Evolutionary conservation across 768 basidiomycete species (phyloP), one percentile per base, ranked within the genome.

Genomic region (Agrocybe pediades): DNA sequence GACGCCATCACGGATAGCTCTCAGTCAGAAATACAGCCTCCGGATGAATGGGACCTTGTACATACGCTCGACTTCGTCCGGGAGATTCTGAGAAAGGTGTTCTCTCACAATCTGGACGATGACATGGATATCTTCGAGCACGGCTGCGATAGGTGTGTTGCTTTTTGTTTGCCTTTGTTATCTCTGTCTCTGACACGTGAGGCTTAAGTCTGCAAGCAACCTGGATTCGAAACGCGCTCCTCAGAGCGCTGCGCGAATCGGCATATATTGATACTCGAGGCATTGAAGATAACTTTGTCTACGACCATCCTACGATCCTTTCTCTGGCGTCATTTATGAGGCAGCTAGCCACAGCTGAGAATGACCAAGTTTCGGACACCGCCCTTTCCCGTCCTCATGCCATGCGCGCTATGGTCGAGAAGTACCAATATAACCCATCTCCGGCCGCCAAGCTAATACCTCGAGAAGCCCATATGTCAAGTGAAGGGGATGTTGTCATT

Each of bases 1-100:
- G 49, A 41, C 9, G 26, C 48, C 9, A 48, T 51, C n/a, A 41
- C 43, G 8, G 51, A 59, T 13, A 69, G 65, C 61, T 15, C 45
- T 4, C 55, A 52, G 41, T 24, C 55, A 1, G 48, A 25, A 23
- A 49, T 52, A 9, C 46, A 39, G 5, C 33, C 45, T 42, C 51
- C 50, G n/a, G 6, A 43, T 17, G 15, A 43, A 17, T 56, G 55
- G 55, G 33, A 56, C 16, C 21, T 50, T 4, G 19, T 29, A 2
- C 26, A 41, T 2, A 36, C 43, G 23, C 42, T 44, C 26, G 9
- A 46, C 19, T 55, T 55, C 30, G 54, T 55, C n/a, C 42, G 49
- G 16, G 16, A 29, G n/a, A 44, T 50, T n/a, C 27, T 55, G 3
- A 24, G 36, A 6, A 27, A 21, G 26, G 54, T 55, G 9, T 11